Evolutionary conservation across 352 stramenopile genomes (phyloP).

Genomic region (Globisporangium yorkense): DNA sequence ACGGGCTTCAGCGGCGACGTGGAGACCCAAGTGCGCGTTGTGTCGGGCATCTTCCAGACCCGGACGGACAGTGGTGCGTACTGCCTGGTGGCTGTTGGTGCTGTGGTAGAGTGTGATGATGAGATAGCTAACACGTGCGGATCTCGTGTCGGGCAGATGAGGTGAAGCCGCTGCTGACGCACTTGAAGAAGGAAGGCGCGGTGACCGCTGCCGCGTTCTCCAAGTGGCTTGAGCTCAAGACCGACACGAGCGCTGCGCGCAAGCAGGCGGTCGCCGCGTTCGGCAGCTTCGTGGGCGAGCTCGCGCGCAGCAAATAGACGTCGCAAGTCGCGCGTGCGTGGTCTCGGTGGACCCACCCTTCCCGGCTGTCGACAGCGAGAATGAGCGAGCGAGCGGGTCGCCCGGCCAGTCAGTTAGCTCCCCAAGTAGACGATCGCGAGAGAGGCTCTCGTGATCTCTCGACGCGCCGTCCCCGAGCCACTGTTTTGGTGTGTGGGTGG

Average conservation of each 20-base stretch:
- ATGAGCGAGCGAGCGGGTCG: not conserved
- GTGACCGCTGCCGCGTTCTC: slow-evolving; percentile 40
- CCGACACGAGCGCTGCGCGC: slow-evolving; percentile 67
- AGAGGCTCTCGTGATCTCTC: not conserved
- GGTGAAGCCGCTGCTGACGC: slow-evolving; percentile 57
- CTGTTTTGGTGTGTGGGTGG: slow-evolving; percentile 3
- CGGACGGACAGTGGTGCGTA: slow-evolving; percentile 40
- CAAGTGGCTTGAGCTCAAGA: slow-evolving; percentile 74
- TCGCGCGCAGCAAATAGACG: slow-evolving; percentile 62
- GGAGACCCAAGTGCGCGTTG: slow-evolving; percentile 55
- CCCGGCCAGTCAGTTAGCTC: not conserved
- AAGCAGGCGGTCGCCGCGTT: slow-evolving; percentile 63
- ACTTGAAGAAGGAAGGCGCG: slow-evolving; percentile 61
- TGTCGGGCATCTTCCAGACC: slow-evolving; percentile 70
- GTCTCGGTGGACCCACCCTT: not conserved
- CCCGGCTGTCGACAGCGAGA: not conserved
- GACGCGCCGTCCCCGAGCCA: not conserved
- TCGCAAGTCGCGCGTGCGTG: not conserved
- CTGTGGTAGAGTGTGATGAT: not conserved
- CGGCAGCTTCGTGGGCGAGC: slow-evolving; percentile 64
- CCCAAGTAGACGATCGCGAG: not conserved
- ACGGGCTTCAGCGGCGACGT: slow-evolving; percentile 60
- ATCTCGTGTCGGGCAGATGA: slow-evolving; percentile 31
- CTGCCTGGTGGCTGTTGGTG: slow-evolving; percentile 1
- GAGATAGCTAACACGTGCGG: slow-evolving; percentile 1